Evolutionary conservation across 768 basidiomycete species (phyloP).

Genomic region (Lentinula sp.): DNA sequence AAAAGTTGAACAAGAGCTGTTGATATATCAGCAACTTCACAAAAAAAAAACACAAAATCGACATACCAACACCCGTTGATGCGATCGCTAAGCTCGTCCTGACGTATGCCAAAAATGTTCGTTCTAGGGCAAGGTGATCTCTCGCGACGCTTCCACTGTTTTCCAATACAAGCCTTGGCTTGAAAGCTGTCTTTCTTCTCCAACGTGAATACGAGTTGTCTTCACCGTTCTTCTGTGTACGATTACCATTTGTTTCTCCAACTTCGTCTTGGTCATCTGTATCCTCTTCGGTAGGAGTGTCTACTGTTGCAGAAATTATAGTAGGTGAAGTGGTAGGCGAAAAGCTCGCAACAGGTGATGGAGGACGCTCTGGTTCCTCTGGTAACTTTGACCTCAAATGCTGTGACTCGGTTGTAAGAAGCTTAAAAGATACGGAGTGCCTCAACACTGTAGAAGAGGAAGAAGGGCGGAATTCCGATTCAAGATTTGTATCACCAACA

Average conservation of each 20-base stretch:
- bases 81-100: slow-evolving; percentile 45
- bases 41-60: background rate
- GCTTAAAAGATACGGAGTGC: background rate
- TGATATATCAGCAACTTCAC: background rate
- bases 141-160: slow-evolving; percentile 48
- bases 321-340: background rate
- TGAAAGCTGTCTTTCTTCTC: slow-evolving; percentile 10
- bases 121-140: slow-evolving; percentile 47
- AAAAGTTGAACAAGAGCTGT: slow-evolving; percentile 4
- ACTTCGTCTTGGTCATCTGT: background rate
- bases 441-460: background rate
- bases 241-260: background rate
- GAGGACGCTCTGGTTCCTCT: background rate
- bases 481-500: background rate
- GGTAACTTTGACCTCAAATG: background rate
- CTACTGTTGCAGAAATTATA: background rate
- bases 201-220: background rate
- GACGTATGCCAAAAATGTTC: slow-evolving; percentile 50
- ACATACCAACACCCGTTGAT: slow-evolving; percentile 38
- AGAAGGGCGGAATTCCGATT: background rate
- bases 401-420: background rate
- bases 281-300: background rate
- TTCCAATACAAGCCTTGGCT: slow-evolving; percentile 21
- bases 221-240: background rate
- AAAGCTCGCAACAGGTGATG: background rate